Evolutionary conservation across 371 early-diverging fungal species (phyloP).

Genomic region (Mucor piriformis): DNA sequence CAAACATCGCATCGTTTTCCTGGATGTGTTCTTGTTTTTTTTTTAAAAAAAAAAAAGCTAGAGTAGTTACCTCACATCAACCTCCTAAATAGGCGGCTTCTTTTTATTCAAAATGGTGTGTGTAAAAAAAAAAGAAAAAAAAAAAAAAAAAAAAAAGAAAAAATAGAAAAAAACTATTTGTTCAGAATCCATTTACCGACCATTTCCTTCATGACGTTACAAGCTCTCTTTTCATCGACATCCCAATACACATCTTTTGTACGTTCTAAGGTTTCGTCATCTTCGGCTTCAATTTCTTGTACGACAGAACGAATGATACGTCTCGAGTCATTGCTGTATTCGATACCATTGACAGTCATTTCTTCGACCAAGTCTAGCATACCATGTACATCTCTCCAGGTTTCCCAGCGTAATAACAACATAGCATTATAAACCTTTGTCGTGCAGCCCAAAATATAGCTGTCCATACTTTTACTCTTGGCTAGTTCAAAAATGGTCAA

Average conservation of each 20-base stretch:
- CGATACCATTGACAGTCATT: conserved; percentile 46
- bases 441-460: conserved; percentile 50
- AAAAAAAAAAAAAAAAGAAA: too few species aligned
- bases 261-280: conserved; percentile 3
- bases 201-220: conserved; percentile 37
- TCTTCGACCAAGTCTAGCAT: conserved; percentile 45
- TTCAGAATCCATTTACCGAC: conserved; percentile 42
- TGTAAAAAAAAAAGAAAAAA: too few species aligned
- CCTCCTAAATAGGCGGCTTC: too few species aligned
- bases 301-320: conserved; percentile 27
- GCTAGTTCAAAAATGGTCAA: conserved; percentile 49
- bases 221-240: conserved; percentile 35
- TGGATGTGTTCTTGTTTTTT: too few species aligned
- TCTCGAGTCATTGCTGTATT: conserved; percentile 31
- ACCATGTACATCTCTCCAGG: conserved; percentile 44
- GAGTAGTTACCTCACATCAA: too few species aligned
- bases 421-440: conserved; percentile 40
- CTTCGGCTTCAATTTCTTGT: conserved; percentile 30
- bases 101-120: too few species aligned
- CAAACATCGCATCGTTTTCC: too few species aligned
- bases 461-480: conserved; percentile 36
- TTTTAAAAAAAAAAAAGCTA: too few species aligned
- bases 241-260: conserved; percentile 30
- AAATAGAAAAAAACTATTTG: background rate
- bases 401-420: conserved; percentile 36